Base-by-base conservation (phyloP, 345 rosid genomes). In the Salix udensis region DNA sequence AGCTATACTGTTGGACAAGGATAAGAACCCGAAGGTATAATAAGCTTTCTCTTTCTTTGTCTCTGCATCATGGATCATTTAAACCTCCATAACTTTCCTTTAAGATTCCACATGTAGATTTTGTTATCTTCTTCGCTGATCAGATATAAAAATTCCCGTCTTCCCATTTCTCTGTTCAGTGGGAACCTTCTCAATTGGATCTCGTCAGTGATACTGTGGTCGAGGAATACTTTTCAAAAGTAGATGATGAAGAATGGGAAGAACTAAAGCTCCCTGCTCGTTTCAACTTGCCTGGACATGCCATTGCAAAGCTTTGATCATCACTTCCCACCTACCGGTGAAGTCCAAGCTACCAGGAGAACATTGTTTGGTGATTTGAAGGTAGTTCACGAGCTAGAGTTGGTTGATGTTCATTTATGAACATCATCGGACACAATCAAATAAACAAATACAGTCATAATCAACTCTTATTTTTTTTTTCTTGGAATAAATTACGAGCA, bases 1-100 rank as follows among this genome's bases (percentile, higher is more conserved):
- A 83, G 98, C 98, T 79, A 84, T 92, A 65, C 87, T 94, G 78
- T 30, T 91, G 73, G 98, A 92, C 58, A 94, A 94, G 83, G 98
- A 89, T 84, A 90, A 74, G 84, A 94, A 88, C 76, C 96, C 94
- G 18, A 91, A 91, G 96, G 98, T 92, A 50, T 69, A 46, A 50
- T 14, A 44, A 50, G 13, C 44, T 9, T 10, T 81, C 50, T 67
- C 40, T 77, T 73, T 71, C 73, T 76, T 10, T n/a, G 48, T 60
- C 58, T 31, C 16, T 30, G 14, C 7, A 7, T 21, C 16, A 31
- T 65, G 14, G 3, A 61, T 36, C 16, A 21, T 39, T 21, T 14
- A n/a, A 40, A 2, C 69, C 37, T 11, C 19, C 28, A 14, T 73
- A 40, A 68, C 39, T 42, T 40, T 31, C 46, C 3, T 34, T 9